phyloP scores from a whole-genome alignment of 73 alveolate species.

The Paramecium pentaurelia region DNA sequence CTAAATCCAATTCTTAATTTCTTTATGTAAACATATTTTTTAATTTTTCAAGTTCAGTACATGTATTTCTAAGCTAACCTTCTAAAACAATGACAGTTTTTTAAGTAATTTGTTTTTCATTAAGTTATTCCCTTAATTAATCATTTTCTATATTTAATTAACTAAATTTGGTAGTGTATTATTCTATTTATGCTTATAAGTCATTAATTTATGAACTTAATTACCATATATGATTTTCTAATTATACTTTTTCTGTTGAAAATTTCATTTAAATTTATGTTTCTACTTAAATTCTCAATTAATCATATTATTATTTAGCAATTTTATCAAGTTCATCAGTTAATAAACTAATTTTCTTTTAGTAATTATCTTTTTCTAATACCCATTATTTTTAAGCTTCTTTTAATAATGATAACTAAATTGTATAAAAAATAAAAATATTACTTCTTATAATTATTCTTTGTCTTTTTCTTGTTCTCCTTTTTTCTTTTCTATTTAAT shows the following conservation, averaged over 20 bases:
- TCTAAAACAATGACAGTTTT: neutral
- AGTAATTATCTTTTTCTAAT: neutral
- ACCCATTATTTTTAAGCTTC: neutral
- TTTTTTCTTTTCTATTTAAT: neutral
- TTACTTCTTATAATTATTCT: neutral
- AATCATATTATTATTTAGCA: neutral
- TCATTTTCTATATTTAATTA: slow-evolving; percentile 20
- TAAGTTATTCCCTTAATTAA: slow-evolving; percentile 11
- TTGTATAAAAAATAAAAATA: neutral
- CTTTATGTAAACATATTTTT: neutral
- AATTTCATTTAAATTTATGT: neutral
- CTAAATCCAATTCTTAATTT: neutral
- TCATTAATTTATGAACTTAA: neutral
- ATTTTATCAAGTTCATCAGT: slow-evolving; percentile 30
- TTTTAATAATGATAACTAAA: neutral
- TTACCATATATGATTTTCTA: slow-evolving; percentile 23
- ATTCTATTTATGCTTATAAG: neutral
- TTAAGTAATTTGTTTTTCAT: slow-evolving; percentile 16
- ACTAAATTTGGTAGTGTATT: neutral
- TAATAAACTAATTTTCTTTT: slow-evolving; percentile 1
- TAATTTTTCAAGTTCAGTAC: slow-evolving; percentile 8
- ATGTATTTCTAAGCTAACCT: neutral
- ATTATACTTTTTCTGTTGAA: neutral
- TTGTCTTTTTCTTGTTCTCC: neutral
- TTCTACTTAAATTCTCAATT: slow-evolving; percentile 24